Evolutionary conservation across 176 grass and related monocot genomes (phyloP).

Genomic region (Elaeis guineensis): DNA sequence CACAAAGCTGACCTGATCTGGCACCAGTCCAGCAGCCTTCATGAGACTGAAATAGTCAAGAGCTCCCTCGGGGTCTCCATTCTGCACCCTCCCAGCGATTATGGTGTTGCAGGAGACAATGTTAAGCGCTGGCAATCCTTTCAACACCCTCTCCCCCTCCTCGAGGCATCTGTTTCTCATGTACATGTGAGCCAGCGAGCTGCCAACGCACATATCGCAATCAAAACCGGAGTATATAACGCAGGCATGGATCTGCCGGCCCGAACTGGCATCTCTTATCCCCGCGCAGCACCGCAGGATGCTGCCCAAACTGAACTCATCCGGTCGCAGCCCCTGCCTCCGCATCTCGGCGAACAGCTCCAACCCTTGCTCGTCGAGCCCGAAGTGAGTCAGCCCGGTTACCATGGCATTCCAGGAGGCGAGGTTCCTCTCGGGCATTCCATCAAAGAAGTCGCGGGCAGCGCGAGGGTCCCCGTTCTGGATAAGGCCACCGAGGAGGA

Average conservation of each 20-base stretch:
- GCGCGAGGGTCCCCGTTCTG: conserved; percentile 28
- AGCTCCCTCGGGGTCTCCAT: conserved; percentile 52
- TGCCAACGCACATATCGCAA: conserved; percentile 48
- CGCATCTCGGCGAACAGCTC: conserved; percentile 35
- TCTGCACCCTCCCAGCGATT: conserved; percentile 46
- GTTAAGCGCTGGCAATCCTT: conserved; percentile 26
- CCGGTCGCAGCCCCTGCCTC: conserved; percentile 41
- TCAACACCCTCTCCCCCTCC: conserved; percentile 34
- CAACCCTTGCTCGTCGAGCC: conserved; percentile 34
- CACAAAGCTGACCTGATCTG: conserved; percentile 39
- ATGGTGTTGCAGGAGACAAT: conserved; percentile 47
- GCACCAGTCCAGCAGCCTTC: conserved; percentile 33
- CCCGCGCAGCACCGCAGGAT: conserved; percentile 44
- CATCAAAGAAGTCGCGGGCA: conserved; percentile 40
- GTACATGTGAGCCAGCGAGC: conserved; percentile 52
- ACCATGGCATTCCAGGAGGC: conserved; percentile 62
- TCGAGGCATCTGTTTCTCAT: conserved; percentile 40
- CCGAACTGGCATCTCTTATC: conserved; percentile 32
- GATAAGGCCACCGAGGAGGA: conserved; percentile 33
- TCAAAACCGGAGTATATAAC: conserved; percentile 30
- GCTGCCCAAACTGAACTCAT: conserved; percentile 55
- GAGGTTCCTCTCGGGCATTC: conserved; percentile 44
- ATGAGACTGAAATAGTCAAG: conserved; percentile 52
- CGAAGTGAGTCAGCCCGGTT: conserved; percentile 31
- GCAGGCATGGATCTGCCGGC: conserved; percentile 40